Base-by-base conservation (phyloP, 495 filamentous ascomycete genomes). In the Aspergillus sclerotiicarbonarius region DNA sequence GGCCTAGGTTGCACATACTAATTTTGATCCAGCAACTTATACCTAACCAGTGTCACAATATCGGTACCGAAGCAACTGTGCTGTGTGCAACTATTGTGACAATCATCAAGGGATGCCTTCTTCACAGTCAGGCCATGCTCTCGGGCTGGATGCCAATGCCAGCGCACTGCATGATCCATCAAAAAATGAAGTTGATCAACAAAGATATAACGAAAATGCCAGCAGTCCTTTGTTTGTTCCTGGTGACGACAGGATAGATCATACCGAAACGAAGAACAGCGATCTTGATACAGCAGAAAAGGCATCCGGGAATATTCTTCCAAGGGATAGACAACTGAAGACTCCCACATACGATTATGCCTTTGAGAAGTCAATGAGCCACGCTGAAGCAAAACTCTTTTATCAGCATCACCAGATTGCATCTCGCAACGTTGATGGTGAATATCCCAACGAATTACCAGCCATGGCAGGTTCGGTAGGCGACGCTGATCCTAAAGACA, bases 361-460 rank as follows among this genome's bases (percentile, higher is more conserved):
- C n/a, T 85, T 86, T 56, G 93, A 98, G 69, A 94, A 92, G 65
- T 89, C 90, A 59, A 85, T 93, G 81, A 91, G 85, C 59, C 90
- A 97, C 72, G 82, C 88, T 19, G 93, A 98, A 65, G 90, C 93
- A 35, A 97, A 94, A 69, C 80, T 96, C 30, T 92, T 97, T 76
- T 98, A 96, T 72, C 94, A 96, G 67, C 82, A 91, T 57, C 91
- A 90, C 71, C 89, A 92, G 71, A 74, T 86, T 19, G 83, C 69
- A 25, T 64, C 67, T 7, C 62, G 64, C 29, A 61, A 58, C 9
- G 53, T 35, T 18, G 65, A 69, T 12, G 59, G 57, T 13, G 60
- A 70, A n/a, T 16, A 41, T 13, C 59, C 66, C 13, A 73, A 61
- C 49, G 62, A 67, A 9, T 54, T 63, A 29, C 52, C 53, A 13